phyloP scores from a whole-genome alignment of 768 basidiomycete species.

The Mycena capillaripes region DNA sequence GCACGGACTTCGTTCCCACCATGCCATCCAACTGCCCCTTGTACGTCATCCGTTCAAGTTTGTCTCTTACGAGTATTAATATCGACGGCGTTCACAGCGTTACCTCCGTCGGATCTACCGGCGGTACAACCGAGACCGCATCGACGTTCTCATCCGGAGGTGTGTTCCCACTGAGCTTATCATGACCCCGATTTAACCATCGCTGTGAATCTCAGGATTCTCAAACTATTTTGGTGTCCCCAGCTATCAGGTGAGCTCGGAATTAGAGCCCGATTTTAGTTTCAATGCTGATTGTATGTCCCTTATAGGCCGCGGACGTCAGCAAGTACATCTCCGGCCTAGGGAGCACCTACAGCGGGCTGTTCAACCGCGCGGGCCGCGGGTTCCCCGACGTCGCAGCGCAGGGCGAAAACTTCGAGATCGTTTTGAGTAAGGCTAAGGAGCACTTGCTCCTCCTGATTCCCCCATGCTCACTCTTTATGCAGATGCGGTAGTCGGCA shows the following conservation, averaged over 20 bases:
- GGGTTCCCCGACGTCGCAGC: slow-evolving; percentile 13
- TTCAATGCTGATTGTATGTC: neutral
- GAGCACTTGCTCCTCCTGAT: neutral
- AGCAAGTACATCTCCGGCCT: slow-evolving; percentile 37
- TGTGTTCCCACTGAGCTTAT: neutral
- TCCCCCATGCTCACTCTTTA: no score
- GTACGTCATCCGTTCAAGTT: neutral
- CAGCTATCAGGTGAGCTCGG: slow-evolving; percentile 38
- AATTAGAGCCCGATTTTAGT: neutral
- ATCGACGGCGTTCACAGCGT: slow-evolving; percentile 6
- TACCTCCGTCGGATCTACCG: slow-evolving; percentile 58
- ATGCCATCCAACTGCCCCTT: slow-evolving; percentile 65
- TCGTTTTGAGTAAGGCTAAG: neutral
- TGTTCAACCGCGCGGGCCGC: slow-evolving; percentile 47
- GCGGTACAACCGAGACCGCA: slow-evolving; percentile 55
- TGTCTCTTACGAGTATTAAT: no score
- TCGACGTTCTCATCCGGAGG: slow-evolving; percentile 63
- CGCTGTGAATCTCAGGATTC: slow-evolving; percentile 51
- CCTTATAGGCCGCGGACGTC: slow-evolving; percentile 34
- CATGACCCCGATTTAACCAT: no score
- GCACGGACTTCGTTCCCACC: slow-evolving; percentile 44
- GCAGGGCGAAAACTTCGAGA: slow-evolving; percentile 22
- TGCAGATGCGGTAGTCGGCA: slow-evolving; percentile 4
- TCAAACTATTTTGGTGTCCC: slow-evolving; percentile 54
- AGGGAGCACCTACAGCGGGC: slow-evolving; percentile 51